phyloP scores from a whole-genome alignment of 2,329 filamentous ascomycete species.

The Herpotrichia juniperi region DNA sequence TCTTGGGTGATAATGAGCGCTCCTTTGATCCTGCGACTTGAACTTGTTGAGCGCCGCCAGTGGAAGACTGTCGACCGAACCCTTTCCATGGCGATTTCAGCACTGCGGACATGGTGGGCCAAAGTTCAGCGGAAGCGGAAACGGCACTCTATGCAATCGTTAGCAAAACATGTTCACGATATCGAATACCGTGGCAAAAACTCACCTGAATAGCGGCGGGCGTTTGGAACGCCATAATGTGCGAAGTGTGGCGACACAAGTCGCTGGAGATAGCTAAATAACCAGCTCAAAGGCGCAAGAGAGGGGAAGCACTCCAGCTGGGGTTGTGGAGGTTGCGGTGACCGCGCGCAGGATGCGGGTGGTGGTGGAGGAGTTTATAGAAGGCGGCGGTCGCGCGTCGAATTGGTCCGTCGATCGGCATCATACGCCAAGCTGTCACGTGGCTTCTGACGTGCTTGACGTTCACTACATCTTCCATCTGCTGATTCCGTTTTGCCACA shows the following conservation, averaged over 20 bases:
- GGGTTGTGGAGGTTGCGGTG: not conserved
- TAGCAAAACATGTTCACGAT: slow-evolving; percentile 22
- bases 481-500: no score
- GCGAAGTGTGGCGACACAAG: not conserved
- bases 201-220: slow-evolving; percentile 56
- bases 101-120: slow-evolving; percentile 47
- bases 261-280: not conserved
- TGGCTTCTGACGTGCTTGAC: not conserved
- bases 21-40: slow-evolving; percentile 17
- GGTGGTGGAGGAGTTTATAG: not conserved
- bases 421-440: not conserved
- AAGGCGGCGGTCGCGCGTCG: not conserved
- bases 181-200: slow-evolving; percentile 34
- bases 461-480: no score
- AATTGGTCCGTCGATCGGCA: slow-evolving; percentile 1
- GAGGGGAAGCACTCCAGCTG: slow-evolving; percentile 23
- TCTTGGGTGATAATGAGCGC: slow-evolving; percentile 1
- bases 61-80: slow-evolving; percentile 26
- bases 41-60: slow-evolving; percentile 27
- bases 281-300: slow-evolving; percentile 18
- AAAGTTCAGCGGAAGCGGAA: slow-evolving; percentile 44
- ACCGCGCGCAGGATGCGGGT: slow-evolving; percentile 1
- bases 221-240: slow-evolving; percentile 39
- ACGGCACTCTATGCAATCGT: slow-evolving; percentile 50
- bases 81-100: slow-evolving; percentile 44